Base-by-base conservation (phyloP, 306 rosid species). In the Ormosia semicastrata region DNA sequence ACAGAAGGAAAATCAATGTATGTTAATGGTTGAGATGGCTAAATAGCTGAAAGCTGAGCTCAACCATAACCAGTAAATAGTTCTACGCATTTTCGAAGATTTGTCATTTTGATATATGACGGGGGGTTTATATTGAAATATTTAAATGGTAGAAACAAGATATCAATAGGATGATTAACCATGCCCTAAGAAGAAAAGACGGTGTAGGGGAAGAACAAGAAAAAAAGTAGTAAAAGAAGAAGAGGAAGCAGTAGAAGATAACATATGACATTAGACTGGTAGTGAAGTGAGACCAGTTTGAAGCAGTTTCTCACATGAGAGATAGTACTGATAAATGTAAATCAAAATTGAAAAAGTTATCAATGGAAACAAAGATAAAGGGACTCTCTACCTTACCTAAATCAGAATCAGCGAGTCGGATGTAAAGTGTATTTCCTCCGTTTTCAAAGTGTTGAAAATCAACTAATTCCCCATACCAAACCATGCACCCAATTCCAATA, bases 331-430 rank as follows among this genome's bases (percentile, higher is more conserved):
- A 29, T 10, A 75, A 57, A 41, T 73, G 59, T 8, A 34, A 50
- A 69, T 54, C 57, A 64, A 66, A 79, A 63, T n/a, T 6, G 3
- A 7, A 44, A 44, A 46, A 30, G 41, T 15, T 52, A 73, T 67
- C 29, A 17, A 41, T 10, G 68, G 5, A 34, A 75, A 65, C 18
- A 66, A 76, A 40, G 14, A 56, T 37, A 50, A 73, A 59, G 39
- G 34, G 59, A 53, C 52, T 34, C n/a, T 56, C 77, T 46, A 80
- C 32, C 67, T 73, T 74, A 88, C 89, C 83, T 83, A 88, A 84
- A n/a, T 88, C 91, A 70, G 89, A 85, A 76, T 73, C 60, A 15
- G 98, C 94, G 13, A 94, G 85, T 4, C 94, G 98, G 41, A 94
- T 57, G 4, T 60, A 10, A 18, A 94, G 30, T 8, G 78, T 83